phyloP scores from a whole-genome alignment of 83 land plant species.

The Isoetes engelmannii region DNA sequence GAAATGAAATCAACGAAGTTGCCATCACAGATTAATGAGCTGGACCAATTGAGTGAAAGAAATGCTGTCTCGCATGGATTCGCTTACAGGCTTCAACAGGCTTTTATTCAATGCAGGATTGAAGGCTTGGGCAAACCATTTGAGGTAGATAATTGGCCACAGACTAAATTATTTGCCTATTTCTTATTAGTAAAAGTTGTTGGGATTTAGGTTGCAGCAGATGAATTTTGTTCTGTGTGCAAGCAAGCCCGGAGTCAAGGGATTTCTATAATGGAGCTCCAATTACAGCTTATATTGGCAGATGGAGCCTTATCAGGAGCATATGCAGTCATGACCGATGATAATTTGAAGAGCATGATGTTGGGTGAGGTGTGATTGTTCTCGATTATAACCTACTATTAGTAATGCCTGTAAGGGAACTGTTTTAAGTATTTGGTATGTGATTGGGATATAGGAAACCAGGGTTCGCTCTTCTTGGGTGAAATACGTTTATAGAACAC shows the following conservation, averaged over 20 bases:
- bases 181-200: neutral
- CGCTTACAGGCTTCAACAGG: constrained; percentile 27
- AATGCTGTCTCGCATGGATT: constrained; percentile 18
- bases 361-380: constrained; percentile 15
- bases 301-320: constrained; percentile 33
- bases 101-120: constrained; percentile 29
- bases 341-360: constrained; percentile 7
- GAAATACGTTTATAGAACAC: constrained; percentile 21
- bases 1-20: too few species aligned
- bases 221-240: constrained; percentile 22
- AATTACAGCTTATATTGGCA: constrained; percentile 27
- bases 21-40: neutral
- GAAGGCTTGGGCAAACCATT: constrained; percentile 39
- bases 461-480: constrained; percentile 33
- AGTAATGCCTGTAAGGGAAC: neutral
- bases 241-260: constrained; percentile 17
- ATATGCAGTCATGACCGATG: constrained; percentile 18
- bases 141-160: constrained; percentile 14
- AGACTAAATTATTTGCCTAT: neutral
- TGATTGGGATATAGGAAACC: constrained; percentile 21
- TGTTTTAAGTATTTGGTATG: neutral
- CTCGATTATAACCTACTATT: neutral
- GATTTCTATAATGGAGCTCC: constrained; percentile 21
- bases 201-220: constrained; percentile 24
- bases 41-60: constrained; percentile 13